Evolutionary conservation across 805 yeast species (phyloP).

Genomic region (Candida anglica): DNA sequence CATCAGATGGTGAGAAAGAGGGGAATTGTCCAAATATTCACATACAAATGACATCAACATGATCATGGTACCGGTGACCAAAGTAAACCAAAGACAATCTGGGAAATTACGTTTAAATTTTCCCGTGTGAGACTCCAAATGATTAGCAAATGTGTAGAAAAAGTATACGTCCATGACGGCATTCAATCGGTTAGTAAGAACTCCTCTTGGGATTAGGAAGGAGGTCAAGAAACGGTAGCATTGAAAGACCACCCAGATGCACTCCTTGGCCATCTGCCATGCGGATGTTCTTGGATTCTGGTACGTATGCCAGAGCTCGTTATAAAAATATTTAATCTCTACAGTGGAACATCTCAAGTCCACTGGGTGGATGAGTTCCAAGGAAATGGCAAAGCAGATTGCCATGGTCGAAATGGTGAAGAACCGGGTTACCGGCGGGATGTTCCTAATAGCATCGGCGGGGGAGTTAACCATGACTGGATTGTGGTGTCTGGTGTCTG

Average conservation of each 20-base stretch:
- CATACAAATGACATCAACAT: conserved; percentile 27
- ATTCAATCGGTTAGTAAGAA: conserved; percentile 16
- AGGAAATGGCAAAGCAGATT: conserved; percentile 32
- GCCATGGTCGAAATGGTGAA: conserved; percentile 47
- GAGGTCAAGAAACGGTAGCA: conserved; percentile 47
- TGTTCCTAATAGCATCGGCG: conserved; percentile 22
- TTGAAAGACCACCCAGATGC: conserved; percentile 25
- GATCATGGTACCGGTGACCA: conserved; percentile 46
- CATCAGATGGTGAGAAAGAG: conserved; percentile 29
- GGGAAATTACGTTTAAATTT: conserved; percentile 47
- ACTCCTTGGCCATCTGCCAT: too few relatives aligned
- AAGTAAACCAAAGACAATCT: conserved; percentile 53
- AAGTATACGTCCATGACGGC: conserved; percentile 49
- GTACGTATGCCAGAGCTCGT: conserved; percentile 2
- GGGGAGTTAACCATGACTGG: conserved; percentile 5
- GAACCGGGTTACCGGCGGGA: conserved; percentile 63
- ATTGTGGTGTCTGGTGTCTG: too few relatives aligned
- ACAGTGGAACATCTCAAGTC: conserved; percentile 11
- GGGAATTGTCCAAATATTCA: conserved; percentile 14
- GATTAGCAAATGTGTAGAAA: conserved; percentile 54
- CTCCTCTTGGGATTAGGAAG: conserved; percentile 42
- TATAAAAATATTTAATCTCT: conserved; percentile 6
- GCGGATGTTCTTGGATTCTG: conserved; percentile 5
- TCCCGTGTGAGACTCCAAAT: conserved; percentile 44
- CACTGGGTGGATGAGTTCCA: conserved; percentile 12